These are phyloP conservation scores for Penicillium odoratum DNA, from an alignment of 495 filamentous ascomycete species.

Conservation along the genomic window DNA sequence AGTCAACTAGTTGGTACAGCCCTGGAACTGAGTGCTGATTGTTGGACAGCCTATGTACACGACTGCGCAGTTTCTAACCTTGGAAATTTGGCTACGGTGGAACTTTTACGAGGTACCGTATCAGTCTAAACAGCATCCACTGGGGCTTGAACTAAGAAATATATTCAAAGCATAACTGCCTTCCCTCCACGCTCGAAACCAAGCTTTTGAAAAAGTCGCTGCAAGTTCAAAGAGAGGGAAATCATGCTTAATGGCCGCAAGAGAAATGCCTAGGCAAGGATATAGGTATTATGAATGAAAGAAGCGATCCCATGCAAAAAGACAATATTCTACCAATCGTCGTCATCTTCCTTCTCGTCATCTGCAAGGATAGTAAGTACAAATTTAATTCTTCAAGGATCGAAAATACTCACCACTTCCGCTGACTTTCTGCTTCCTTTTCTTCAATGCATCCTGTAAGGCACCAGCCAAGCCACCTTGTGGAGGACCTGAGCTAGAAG, in stretches of 20 bases:
- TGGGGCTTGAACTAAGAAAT: slow-evolving; percentile 9
- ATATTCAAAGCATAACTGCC: slow-evolving; percentile 23
- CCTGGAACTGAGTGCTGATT: too few species aligned
- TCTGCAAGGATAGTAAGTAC: slow-evolving; percentile 50
- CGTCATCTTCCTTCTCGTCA: slow-evolving; percentile 75
- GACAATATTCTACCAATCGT: slow-evolving; percentile 62
- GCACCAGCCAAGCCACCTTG: slow-evolving; percentile 77
- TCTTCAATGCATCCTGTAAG: slow-evolving; percentile 70
- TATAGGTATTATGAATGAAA: slow-evolving; percentile 24
- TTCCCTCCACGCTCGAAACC: slow-evolving; percentile 13
- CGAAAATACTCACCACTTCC: slow-evolving; percentile 73
- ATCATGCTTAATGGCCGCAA: slow-evolving; percentile 23
- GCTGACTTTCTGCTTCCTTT: slow-evolving; percentile 86
- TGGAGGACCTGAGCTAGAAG: slow-evolving; percentile 50
- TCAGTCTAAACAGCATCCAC: slow-evolving; percentile 2
- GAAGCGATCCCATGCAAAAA: slow-evolving; percentile 9
- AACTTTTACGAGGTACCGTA: not conserved
- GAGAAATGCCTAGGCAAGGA: slow-evolving; percentile 17
- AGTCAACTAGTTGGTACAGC: too few species aligned
- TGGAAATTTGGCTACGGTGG: too few species aligned
- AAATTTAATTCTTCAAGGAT: not conserved
- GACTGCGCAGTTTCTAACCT: too few species aligned
- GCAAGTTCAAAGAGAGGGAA: slow-evolving; percentile 14
- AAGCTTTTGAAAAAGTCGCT: slow-evolving; percentile 24
- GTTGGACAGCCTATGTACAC: too few species aligned